These are phyloP conservation scores for Alloascoidea hylecoeti DNA, from an alignment of 805 yeast genomes.

Conservation along the genomic window DNA sequence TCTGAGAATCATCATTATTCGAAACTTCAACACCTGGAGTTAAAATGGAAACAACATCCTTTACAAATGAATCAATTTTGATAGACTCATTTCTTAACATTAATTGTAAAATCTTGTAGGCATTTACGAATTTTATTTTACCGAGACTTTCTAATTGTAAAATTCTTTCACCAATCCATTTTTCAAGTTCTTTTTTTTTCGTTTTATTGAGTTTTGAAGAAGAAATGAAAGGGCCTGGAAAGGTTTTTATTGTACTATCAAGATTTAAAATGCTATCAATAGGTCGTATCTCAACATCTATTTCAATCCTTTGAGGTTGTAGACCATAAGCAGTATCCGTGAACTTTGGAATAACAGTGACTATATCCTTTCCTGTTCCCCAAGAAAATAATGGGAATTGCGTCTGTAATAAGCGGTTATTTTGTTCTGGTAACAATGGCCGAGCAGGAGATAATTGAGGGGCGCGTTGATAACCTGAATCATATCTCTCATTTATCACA, in stretches of 20 bases:
- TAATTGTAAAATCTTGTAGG: not conserved
- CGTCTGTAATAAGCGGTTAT: constrained; percentile 32
- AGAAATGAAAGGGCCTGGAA: constrained; percentile 57
- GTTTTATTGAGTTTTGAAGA: constrained; percentile 28
- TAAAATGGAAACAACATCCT: not conserved
- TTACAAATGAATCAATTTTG: constrained; percentile 5
- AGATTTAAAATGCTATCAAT: constrained; percentile 15
- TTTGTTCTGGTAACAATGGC: constrained; percentile 8
- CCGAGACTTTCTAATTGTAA: constrained; percentile 10
- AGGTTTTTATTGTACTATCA: constrained; percentile 20
- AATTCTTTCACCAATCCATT: constrained; percentile 40
- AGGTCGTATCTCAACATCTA: constrained; percentile 13
- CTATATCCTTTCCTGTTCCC: constrained; percentile 31
- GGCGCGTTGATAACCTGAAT: constrained; percentile 1
- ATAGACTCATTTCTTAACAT: not conserved
- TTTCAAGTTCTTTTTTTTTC: constrained; percentile 52
- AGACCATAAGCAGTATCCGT: constrained; percentile 21
- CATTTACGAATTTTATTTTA: too few relatives aligned
- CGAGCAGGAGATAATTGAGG: too few relatives aligned
- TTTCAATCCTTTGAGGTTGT: constrained; percentile 18
- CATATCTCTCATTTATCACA: constrained; percentile 1
- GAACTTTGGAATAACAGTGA: constrained; percentile 28
- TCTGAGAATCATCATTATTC: not conserved
- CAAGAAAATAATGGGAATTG: constrained; percentile 74
- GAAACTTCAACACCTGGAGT: not conserved